Evolutionary conservation across 2,329 filamentous ascomycete species (phyloP), one percentile per base, ranked within the genome.

Genomic region (Xylariaceae sp.): DNA sequence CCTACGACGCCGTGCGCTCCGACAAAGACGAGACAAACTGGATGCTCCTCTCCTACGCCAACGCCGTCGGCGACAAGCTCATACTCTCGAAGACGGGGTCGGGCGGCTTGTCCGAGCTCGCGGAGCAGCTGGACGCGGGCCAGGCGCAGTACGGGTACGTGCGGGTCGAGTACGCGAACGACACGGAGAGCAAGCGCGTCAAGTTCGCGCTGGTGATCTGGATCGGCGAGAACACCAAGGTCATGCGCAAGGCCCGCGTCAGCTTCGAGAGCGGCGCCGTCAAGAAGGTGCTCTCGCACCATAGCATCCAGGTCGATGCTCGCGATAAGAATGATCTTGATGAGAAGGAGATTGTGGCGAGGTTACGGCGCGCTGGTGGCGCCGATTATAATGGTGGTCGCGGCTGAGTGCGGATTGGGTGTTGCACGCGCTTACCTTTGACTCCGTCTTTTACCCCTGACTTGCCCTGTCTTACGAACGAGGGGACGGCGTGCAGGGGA

Each of bases 301-400:
- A 88, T 71, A 86, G 83, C 71, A 81, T 88, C 61, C 80, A 84
- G 68, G 78, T 89, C 53, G 84, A 87, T 67, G 83, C 85, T 2
- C 76, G 78, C 61, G 83, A 87, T 66, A 78, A 76, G 73, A 73
- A 74, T 34, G 87, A 89, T 68, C 72, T 89, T 57, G 80, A 82
- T 15, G 83, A 86, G 73, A 75, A 76, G 63, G 84, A 86, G 17
- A 80, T 89, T 55, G 83, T 88, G 13, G 72, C 78, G 61, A 75
- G 81, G 68, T 73, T 88, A 73, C 76, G 86, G 72, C 86, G 83
- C 76, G 85, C 82, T 3, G 87, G 87, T 57, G 87, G 87, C 37
- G 86, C 86, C 13, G 87, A 89, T 73, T 89, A 88, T 78, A 86
- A 88, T 68, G 85, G 86, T 6, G 86, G 82, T 9, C 74, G 84